These are phyloP conservation scores for Kwoniella dejecticola DNA, from an alignment of 768 basidiomycete genomes.

Conservation along the genomic window DNA sequence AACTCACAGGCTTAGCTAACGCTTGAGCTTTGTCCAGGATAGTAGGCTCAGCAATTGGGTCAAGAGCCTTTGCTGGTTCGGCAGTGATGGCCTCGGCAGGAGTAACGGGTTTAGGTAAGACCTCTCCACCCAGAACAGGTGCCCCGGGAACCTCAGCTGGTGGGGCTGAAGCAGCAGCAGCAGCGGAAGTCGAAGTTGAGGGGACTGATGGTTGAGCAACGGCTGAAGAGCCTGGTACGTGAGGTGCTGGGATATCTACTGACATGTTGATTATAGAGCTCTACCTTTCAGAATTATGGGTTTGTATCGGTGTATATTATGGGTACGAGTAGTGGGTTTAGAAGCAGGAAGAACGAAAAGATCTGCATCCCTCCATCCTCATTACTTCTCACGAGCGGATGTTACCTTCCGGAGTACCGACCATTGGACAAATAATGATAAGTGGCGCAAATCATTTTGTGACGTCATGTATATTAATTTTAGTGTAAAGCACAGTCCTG, in stretches of 20 bases:
- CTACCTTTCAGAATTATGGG: no score
- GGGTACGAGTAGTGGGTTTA: no score
- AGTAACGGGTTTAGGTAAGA: slow-evolving; percentile 27
- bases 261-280: slow-evolving; percentile 9
- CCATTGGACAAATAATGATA: neutral
- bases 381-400: no score
- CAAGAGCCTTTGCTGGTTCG: slow-evolving; percentile 31
- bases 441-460: slow-evolving; percentile 2
- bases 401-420: no score
- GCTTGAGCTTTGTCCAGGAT: slow-evolving; percentile 39
- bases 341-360: no score
- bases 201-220: neutral
- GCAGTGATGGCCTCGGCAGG: slow-evolving; percentile 30
- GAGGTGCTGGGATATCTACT: slow-evolving; percentile 10
- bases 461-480: neutral
- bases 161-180: neutral
- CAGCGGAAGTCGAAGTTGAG: neutral
- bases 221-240: slow-evolving; percentile 2
- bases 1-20: slow-evolving; percentile 44
- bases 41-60: slow-evolving; percentile 25
- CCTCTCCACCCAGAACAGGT: neutral
- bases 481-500: no score
- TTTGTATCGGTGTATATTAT: neutral
- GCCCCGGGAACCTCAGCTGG: slow-evolving; percentile 5
- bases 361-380: no score